phyloP scores from a whole-genome alignment of 495 filamentous ascomycete species.

The Evansstolkia leycettana region DNA sequence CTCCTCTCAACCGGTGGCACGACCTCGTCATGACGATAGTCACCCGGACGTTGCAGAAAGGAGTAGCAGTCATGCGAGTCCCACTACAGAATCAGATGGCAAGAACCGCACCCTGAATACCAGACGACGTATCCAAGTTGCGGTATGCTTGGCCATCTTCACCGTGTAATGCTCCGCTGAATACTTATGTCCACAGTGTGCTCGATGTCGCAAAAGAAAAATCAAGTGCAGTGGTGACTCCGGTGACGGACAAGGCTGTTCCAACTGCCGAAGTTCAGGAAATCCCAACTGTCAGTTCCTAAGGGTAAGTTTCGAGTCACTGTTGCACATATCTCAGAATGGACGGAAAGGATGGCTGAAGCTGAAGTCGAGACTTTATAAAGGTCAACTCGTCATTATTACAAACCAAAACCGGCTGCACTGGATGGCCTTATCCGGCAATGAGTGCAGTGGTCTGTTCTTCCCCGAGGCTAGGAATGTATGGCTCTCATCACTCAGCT shows the following conservation, averaged over 20 bases:
- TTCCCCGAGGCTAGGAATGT: constrained; percentile 12
- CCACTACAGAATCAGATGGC: constrained; percentile 15
- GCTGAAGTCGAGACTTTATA: neutral
- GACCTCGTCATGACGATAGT: constrained; percentile 12
- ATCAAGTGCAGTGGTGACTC: constrained; percentile 90
- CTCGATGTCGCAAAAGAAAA: constrained; percentile 83
- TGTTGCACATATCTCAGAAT: neutral
- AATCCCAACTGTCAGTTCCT: constrained; percentile 63
- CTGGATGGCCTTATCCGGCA: constrained; percentile 20
- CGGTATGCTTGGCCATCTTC: constrained; percentile 39
- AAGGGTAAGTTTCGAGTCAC: constrained; percentile 43
- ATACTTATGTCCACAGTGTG: constrained; percentile 47
- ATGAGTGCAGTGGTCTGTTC: constrained; percentile 7
- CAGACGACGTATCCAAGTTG: constrained; percentile 50
- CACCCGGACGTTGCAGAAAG: constrained; percentile 16
- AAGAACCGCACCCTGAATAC: constrained; percentile 21
- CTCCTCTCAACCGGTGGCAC: constrained; percentile 14
- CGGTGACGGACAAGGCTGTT: constrained; percentile 61
- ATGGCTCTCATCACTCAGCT: constrained; percentile 9
- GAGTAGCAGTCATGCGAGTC: constrained; percentile 9
- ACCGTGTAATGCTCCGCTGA: neutral
- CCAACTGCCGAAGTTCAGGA: constrained; percentile 69
- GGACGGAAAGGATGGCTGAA: no score
- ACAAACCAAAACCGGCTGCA: constrained; percentile 7
- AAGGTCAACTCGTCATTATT: constrained; percentile 16